Evolutionary conservation across 1,284 basidiomycete genomes (phyloP).

Genomic region (Inonotus obliquus): DNA sequence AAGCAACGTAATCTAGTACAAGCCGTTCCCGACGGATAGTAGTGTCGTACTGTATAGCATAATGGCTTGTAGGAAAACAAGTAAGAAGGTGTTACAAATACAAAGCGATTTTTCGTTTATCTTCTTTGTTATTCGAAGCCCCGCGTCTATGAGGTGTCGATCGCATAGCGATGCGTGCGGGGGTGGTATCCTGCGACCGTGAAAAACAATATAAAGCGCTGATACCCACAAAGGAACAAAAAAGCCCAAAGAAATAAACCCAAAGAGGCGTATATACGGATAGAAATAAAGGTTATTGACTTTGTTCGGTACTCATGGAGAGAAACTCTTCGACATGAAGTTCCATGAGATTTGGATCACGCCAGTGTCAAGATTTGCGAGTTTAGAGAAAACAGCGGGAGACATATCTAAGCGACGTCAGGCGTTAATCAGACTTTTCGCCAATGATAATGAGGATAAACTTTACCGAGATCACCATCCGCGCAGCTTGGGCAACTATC

Average conservation of each 20-base stretch:
- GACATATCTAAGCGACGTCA: constrained; percentile 19
- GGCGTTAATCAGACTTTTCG: not conserved
- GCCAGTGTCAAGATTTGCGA: constrained; percentile 18
- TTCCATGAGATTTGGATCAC: constrained; percentile 20
- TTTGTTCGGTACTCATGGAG: constrained; percentile 5
- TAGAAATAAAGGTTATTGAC: not conserved
- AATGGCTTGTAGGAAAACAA: not conserved
- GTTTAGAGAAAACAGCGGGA: constrained; percentile 19
- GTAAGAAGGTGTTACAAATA: constrained; percentile 9
- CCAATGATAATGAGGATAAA: not conserved
- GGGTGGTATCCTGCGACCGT: constrained; percentile 2
- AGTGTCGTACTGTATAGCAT: not conserved
- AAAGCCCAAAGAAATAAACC: not conserved
- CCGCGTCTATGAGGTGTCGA: constrained; percentile 9
- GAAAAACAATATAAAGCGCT: not conserved
- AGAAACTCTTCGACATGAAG: constrained; percentile 16
- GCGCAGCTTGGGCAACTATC: constrained; percentile 36
- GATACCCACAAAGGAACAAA: not conserved
- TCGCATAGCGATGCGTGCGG: constrained; percentile 3
- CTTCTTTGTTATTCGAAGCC: constrained; percentile 12
- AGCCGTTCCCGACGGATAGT: constrained; percentile 8
- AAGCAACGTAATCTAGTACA: constrained; percentile 5
- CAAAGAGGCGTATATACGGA: not conserved
- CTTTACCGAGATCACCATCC: constrained; percentile 31
- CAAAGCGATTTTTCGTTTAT: constrained; percentile 3